These are phyloP conservation scores for Tricholoma saponaceum DNA, from an alignment of 768 basidiomycete genomes.

Conservation along the genomic window DNA sequence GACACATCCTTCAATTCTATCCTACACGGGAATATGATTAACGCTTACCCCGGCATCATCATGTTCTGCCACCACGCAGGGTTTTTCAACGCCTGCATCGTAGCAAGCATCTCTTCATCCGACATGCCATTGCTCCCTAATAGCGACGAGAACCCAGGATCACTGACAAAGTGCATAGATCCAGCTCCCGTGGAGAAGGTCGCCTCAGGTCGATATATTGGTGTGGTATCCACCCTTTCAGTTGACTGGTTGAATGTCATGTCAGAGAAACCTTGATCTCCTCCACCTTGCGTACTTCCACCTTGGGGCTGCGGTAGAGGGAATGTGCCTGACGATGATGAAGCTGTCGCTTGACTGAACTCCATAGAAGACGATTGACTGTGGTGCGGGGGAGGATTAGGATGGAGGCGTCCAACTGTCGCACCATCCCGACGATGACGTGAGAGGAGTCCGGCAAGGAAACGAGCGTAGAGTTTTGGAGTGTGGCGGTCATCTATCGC, in stretches of 20 bases:
- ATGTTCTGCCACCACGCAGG: slow-evolving; percentile 72
- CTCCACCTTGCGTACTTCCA: slow-evolving; percentile 12
- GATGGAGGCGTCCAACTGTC: slow-evolving; percentile 51
- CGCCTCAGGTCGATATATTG: slow-evolving; percentile 44
- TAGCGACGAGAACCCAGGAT: slow-evolving; percentile 32
- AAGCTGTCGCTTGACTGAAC: slow-evolving; percentile 13
- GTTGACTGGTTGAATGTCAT: slow-evolving; percentile 12
- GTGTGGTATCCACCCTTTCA: slow-evolving; percentile 27
- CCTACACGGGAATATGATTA: not conserved
- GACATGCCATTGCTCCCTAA: slow-evolving; percentile 30
- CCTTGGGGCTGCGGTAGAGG: slow-evolving; percentile 20
- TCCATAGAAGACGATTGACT: slow-evolving; percentile 13
- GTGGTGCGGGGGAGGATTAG: slow-evolving; percentile 41
- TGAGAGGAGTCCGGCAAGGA: slow-evolving; percentile 68
- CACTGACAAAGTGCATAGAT: slow-evolving; percentile 38
- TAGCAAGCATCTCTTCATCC: slow-evolving; percentile 61
- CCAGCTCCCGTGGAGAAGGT: slow-evolving; percentile 39
- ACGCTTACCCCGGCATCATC: slow-evolving; percentile 78
- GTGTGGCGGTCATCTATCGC: slow-evolving; percentile 82
- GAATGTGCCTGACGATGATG: slow-evolving; percentile 24
- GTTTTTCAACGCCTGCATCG: slow-evolving; percentile 70
- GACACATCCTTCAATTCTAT: not conserved
- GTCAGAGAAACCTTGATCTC: slow-evolving; percentile 13
- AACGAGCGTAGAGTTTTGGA: slow-evolving; percentile 75
- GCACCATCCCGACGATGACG: slow-evolving; percentile 67